Conservation (phyloP, 192 early-diverging fungal genomes). For the Tieghemiomyces parasiticus region DNA sequence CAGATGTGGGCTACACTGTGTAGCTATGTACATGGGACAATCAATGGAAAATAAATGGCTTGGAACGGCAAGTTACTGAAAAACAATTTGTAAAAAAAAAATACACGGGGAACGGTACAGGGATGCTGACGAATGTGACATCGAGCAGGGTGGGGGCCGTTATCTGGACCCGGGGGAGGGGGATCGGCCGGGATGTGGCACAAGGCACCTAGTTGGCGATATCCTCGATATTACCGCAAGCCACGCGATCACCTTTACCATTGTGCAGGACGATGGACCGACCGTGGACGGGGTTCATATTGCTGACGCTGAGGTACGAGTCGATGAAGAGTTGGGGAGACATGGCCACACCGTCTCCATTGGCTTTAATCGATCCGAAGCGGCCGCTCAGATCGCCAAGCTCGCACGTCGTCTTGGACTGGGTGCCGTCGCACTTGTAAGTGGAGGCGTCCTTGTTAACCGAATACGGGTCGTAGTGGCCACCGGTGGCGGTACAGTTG, state of each 20-base stretch:
- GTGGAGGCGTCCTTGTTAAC: background rate
- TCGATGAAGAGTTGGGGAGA: background rate
- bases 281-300: background rate
- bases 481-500: background rate
- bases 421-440: background rate
- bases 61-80: too few species aligned
- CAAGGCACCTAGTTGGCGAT: background rate
- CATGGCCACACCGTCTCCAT: background rate
- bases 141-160: too few species aligned
- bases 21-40: too few species aligned
- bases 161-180: too few species aligned
- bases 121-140: too few species aligned
- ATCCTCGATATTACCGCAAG: background rate
- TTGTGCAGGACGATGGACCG: background rate
- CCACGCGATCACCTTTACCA: background rate
- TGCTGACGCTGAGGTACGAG: background rate
- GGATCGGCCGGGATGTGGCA: too few species aligned
- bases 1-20: too few species aligned
- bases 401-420: background rate
- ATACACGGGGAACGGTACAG: too few species aligned
- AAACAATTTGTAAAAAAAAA: too few species aligned
- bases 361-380: background rate
- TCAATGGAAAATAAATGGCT: too few species aligned
- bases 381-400: background rate
- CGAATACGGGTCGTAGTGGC: background rate